Evolutionary conservation across 225 moss, liverwort and hornwort genomes (phyloP).

Genomic region (Neckera pumila): DNA sequence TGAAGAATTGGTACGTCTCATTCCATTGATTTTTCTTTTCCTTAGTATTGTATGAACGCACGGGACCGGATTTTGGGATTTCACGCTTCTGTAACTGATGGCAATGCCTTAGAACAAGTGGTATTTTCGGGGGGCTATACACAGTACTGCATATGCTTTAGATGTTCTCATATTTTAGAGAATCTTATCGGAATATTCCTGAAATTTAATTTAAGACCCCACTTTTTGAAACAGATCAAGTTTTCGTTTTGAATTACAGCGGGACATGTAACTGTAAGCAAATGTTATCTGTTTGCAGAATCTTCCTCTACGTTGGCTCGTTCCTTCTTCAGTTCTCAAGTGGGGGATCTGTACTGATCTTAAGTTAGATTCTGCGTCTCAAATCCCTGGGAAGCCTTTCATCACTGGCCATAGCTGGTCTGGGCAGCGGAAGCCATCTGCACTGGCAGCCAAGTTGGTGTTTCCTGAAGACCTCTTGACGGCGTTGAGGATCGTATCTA

Average conservation of each 20-base stretch:
- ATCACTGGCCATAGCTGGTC: slow-evolving; percentile 39
- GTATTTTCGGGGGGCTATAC: background rate
- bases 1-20: slow-evolving; percentile 28
- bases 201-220: background rate
- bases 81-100: background rate
- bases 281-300: slow-evolving; percentile 26
- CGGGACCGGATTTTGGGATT: background rate
- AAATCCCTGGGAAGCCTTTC: background rate
- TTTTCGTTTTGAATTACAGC: background rate
- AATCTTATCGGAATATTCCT: background rate
- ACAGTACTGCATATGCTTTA: background rate
- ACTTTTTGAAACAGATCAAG: background rate
- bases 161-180: background rate
- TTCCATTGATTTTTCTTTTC: background rate
- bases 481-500: slow-evolving; percentile 63
- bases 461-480: slow-evolving; percentile 89
- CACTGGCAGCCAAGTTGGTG: slow-evolving; percentile 30
- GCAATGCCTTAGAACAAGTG: background rate
- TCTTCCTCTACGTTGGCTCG: slow-evolving; percentile 74
- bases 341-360: slow-evolving; percentile 20
- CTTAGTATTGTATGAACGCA: background rate
- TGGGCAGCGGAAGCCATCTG: slow-evolving; percentile 38
- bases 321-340: slow-evolving; percentile 30
- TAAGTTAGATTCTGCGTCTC: background rate
- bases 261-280: background rate